A percentile compares a stretch with the other conserved stretches of the same genome.
Conservation (phyloP, 495 filamentous ascomycete species). For the Annulohypoxylon bovei region DNA sequence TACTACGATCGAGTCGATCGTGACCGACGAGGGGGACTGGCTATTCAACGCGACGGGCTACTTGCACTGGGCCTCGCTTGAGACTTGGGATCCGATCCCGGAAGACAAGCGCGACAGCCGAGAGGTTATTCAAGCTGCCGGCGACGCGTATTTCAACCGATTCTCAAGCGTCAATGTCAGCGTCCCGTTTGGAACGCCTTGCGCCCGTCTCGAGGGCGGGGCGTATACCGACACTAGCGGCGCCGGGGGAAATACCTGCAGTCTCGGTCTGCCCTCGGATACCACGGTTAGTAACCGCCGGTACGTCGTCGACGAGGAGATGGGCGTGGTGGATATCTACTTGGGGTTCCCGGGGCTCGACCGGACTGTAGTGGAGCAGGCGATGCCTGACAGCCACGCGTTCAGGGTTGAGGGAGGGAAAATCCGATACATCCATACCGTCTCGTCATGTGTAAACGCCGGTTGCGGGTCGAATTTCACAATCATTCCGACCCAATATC, state of each 20-base stretch:
- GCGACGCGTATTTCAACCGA: not conserved
- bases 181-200: not conserved
- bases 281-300: not conserved
- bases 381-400: not conserved
- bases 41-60: constrained; percentile 1
- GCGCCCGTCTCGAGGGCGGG: not conserved
- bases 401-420: not conserved
- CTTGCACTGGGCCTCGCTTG: not conserved
- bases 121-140: not conserved
- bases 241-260: not conserved
- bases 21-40: constrained; percentile 1
- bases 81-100: not conserved
- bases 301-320: not conserved
- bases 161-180: not conserved
- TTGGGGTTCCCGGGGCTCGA: not conserved
- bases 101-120: constrained; percentile 2
- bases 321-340: not conserved
- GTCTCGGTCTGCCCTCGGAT: not conserved
- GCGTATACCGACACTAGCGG: not conserved
- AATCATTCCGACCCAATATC: not conserved
- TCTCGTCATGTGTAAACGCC: not conserved
- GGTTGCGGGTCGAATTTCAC: not conserved
- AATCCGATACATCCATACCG: not conserved
- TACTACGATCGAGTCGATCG: not conserved
- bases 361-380: not conserved